Percentiles rank a stretch among this genome's conserved stretches.
phyloP scores from a whole-genome alignment of 78 protist genomes.

The Emiliania huxleyi region DNA sequence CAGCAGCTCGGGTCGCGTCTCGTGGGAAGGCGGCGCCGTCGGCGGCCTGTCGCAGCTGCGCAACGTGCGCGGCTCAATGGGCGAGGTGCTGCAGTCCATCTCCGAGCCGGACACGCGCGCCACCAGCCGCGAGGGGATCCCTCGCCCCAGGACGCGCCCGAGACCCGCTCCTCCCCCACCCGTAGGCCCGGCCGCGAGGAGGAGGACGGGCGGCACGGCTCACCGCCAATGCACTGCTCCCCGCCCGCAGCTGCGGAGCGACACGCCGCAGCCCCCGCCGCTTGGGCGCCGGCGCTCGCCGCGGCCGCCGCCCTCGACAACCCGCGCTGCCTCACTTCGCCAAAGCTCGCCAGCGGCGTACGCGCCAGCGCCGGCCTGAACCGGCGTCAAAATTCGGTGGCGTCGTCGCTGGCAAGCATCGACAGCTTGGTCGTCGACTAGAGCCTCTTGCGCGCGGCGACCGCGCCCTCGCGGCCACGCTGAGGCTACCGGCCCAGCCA shows the following conservation, averaged over 20 bases:
- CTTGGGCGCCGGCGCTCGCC: not conserved
- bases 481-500: too few relatives aligned
- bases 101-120: not conserved
- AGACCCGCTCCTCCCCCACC: not conserved
- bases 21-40: not conserved
- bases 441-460: too few relatives aligned
- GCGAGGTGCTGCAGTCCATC: not conserved
- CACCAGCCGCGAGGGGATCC: not conserved
- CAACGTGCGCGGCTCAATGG: not conserved
- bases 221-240: too few relatives aligned
- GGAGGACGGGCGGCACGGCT: not conserved
- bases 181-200: not conserved
- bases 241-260: too few relatives aligned
- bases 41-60: not conserved
- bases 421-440: not conserved
- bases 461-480: too few relatives aligned
- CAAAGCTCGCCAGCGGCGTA: not conserved
- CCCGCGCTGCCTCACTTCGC: not conserved
- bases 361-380: not conserved
- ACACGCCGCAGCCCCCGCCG: not conserved
- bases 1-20: not conserved
- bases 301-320: not conserved
- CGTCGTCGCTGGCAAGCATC: not conserved
- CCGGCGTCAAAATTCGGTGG: not conserved
- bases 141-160: not conserved